A percentile compares a stretch with the other conserved stretches of the same genome.
Conservation (phyloP, 2,329 filamentous ascomycete genomes). For the Sporothrix pseudoabietina region DNA sequence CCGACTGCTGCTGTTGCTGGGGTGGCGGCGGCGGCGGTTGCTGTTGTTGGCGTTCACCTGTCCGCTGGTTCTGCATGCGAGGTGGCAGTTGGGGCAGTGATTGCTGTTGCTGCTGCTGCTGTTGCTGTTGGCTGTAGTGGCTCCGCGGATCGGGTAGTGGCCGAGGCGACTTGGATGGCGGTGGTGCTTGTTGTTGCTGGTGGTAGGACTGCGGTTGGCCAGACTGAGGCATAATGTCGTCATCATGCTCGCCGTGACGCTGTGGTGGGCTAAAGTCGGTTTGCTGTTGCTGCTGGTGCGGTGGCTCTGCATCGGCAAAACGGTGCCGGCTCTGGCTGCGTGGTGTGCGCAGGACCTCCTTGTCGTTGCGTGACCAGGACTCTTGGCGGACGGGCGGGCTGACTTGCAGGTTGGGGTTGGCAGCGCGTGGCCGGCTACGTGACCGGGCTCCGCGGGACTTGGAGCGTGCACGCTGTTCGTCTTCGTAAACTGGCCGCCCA, state of each 20-base stretch:
- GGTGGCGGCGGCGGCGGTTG: conserved; percentile 14
- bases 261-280: conserved; percentile 16
- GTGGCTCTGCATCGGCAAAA: conserved; percentile 33
- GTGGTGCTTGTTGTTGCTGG: conserved; percentile 34
- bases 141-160: conserved; percentile 47
- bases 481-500: conserved; percentile 39
- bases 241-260: not conserved
- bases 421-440: conserved; percentile 28
- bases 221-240: conserved; percentile 27
- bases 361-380: conserved; percentile 66
- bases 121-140: conserved; percentile 22
- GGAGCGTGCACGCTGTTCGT: conserved; percentile 34
- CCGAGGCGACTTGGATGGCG: conserved; percentile 41
- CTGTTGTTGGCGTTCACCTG: conserved; percentile 19
- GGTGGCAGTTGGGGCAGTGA: conserved; percentile 28
- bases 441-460: conserved; percentile 34
- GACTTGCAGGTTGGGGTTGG: conserved; percentile 36
- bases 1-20: conserved; percentile 22
- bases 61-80: conserved; percentile 8
- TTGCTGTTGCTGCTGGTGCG: not conserved
- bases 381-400: conserved; percentile 56
- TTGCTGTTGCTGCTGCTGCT: conserved; percentile 12
- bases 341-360: conserved; percentile 62
- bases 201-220: conserved; percentile 16
- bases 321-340: conserved; percentile 47